Conservation (phyloP, 2,329 filamentous ascomycete species). For the Cladosporium phlei region DNA sequence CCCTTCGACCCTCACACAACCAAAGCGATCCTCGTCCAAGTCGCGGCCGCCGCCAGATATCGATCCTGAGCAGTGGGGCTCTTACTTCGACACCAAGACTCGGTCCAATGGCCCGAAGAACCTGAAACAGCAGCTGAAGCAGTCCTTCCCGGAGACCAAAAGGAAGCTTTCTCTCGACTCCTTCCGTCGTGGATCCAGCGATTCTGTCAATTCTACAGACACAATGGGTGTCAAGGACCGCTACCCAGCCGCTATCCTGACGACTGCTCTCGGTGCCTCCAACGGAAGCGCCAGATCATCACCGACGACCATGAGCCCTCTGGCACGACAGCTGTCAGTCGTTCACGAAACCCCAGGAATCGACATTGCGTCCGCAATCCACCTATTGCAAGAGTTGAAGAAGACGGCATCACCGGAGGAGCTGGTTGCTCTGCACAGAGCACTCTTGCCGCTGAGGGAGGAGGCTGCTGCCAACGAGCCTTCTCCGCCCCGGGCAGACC, state of each 20-base stretch:
- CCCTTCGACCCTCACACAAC: not conserved
- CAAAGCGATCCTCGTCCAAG: conserved; percentile 5
- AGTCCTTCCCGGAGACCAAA: conserved; percentile 17
- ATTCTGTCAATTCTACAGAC: conserved; percentile 3
- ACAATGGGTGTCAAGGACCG: conserved; percentile 15
- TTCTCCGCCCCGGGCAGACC: not conserved
- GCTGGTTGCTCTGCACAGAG: conserved; percentile 39
- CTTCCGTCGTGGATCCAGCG: conserved; percentile 7
- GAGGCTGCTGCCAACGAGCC: not conserved
- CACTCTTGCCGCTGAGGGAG: conserved; percentile 28
- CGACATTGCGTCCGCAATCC: conserved; percentile 43
- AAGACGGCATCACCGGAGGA: conserved; percentile 46
- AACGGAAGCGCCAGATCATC: conserved; percentile 16
- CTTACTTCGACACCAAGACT: conserved; percentile 17
- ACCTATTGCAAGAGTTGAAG: conserved; percentile 44
- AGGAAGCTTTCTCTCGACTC: conserved; percentile 11
- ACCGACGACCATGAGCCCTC: conserved; percentile 16
- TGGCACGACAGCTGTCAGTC: conserved; percentile 24
- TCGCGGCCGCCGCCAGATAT: conserved; percentile 3
- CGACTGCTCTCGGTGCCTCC: conserved; percentile 12
- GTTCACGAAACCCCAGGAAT: conserved; percentile 29
- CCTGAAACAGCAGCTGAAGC: conserved; percentile 19
- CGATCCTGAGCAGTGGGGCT: conserved; percentile 8
- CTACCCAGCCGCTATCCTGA: conserved; percentile 7
- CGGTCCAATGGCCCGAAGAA: conserved; percentile 14